Evolutionary conservation across 2,329 filamentous ascomycete genomes (phyloP), one percentile per base, ranked within the genome.

Genomic region (Aaosphaeria arxii): DNA sequence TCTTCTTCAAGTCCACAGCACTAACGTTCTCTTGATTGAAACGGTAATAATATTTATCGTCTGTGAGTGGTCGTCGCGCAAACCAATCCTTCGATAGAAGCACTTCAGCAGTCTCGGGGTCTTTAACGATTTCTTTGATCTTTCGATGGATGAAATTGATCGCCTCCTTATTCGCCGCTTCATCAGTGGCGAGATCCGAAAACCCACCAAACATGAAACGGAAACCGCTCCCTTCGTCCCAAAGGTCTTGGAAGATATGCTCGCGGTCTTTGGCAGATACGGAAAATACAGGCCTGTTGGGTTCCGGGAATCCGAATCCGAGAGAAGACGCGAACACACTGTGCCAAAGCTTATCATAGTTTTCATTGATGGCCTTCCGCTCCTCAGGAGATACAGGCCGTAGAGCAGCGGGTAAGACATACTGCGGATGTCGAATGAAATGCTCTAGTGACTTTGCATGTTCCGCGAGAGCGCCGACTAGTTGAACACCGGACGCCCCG

Each of bases 401-500:
- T 41, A 60, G 30, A 9, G 36, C 38, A 58, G 63, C 62, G 9
- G 62, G 58, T 2, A 63, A 13, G 1, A 53, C 44, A 39, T 51
- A 51, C 42, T 59, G 62, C 0, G 83, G 83, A 0, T 82, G 86
- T 2, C 85, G 76, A 58, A 86, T 82, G 65, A 86, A 86, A 36
- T 87, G 78, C 3, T 66, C 73, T 1, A 87, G 40, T 42, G 62
- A 61, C 5, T 70, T 72, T 0, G 76, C 81, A 6, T 73, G 58
- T 2, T 76, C 75, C 2, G 75, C 79, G 69, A 78, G 76, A 32
- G 79, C 81, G 51, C 87, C 83, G 0, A 77, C 74, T 35, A 84
- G 75, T 54, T 87, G 83, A 1, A 86, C 77, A 0, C 82, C 83
- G 0, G 80, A 80, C 0, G 82, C 77, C 1, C 83, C 84, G n/a